Evolutionary conservation across 2,329 filamentous ascomycete species (phyloP).

Genomic region (Coniochaeta sp.): DNA sequence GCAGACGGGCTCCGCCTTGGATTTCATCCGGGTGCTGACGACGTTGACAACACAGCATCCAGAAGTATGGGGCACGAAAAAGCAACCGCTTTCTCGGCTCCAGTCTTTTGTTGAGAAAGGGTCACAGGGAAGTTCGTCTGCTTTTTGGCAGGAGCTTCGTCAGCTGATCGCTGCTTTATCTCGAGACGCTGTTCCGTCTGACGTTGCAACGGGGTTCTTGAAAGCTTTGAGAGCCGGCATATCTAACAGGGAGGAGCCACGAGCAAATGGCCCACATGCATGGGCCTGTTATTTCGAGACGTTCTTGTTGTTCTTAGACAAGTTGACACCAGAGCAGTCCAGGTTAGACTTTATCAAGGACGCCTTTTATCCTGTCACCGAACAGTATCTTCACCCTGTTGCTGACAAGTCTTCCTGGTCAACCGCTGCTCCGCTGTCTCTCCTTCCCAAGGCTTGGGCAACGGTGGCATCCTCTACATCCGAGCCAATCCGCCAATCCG

Average conservation of each 20-base stretch:
- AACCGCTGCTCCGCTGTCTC: slow-evolving; percentile 20
- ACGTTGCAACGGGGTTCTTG: slow-evolving; percentile 54
- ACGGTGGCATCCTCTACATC: slow-evolving; percentile 32
- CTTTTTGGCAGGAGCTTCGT: slow-evolving; percentile 66
- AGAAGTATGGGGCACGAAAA: slow-evolving; percentile 67
- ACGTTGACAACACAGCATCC: slow-evolving; percentile 58
- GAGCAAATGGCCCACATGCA: slow-evolving; percentile 57
- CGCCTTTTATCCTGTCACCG: slow-evolving; percentile 45
- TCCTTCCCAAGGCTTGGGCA: slow-evolving; percentile 40
- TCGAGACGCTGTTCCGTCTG: slow-evolving; percentile 28
- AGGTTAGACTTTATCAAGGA: slow-evolving; percentile 35
- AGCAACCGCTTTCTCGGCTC: slow-evolving; percentile 48
- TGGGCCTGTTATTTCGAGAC: slow-evolving; percentile 71
- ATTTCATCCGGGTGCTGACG: slow-evolving; percentile 61
- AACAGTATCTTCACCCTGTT: slow-evolving; percentile 43
- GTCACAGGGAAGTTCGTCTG: slow-evolving; percentile 65
- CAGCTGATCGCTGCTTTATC: slow-evolving; percentile 56
- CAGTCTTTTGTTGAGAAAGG: slow-evolving; percentile 72
- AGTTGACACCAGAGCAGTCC: slow-evolving; percentile 36
- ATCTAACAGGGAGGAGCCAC: slow-evolving; percentile 64
- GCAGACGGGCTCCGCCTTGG: slow-evolving; percentile 67
- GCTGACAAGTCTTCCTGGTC: slow-evolving; percentile 30
- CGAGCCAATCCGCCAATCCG: slow-evolving; percentile 34
- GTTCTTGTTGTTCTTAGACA: slow-evolving; percentile 43
- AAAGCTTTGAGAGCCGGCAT: slow-evolving; percentile 65